These are phyloP conservation scores for Endocarpon pusillum DNA, from an alignment of 495 filamentous ascomycete genomes.

Conservation along the genomic window DNA sequence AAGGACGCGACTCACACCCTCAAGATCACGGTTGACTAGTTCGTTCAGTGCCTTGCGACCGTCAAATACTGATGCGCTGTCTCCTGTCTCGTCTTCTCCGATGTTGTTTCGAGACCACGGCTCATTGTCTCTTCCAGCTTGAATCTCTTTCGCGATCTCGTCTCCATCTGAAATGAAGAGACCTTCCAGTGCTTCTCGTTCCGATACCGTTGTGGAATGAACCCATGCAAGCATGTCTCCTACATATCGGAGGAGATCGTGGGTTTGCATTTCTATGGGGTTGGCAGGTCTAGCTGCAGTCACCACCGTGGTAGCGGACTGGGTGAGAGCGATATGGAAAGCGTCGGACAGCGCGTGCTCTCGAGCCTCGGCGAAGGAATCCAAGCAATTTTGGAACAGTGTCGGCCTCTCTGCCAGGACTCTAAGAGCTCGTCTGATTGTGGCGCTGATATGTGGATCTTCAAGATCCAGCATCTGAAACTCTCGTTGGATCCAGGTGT, in stretches of 20 bases:
- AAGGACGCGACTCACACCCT: conserved; percentile 57
- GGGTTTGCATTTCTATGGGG: conserved; percentile 84
- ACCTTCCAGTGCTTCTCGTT: conserved; percentile 80
- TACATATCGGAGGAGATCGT: conserved; percentile 82
- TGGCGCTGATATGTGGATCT: conserved; percentile 77
- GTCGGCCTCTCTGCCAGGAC: conserved; percentile 80
- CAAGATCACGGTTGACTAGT: conserved; percentile 72
- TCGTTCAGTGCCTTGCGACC: conserved; percentile 70
- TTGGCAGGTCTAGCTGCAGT: conserved; percentile 41
- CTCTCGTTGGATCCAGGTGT: conserved; percentile 84
- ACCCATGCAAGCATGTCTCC: conserved; percentile 98
- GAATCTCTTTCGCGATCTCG: conserved; percentile 70
- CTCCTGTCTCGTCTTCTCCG: conserved; percentile 36
- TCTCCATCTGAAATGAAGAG: conserved; percentile 87
- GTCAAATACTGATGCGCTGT: conserved; percentile 48
- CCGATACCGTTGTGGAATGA: conserved; percentile 83
- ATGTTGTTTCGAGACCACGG: conserved; percentile 54
- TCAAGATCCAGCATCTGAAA: conserved; percentile 87
- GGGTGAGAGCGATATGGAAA: conserved; percentile 77
- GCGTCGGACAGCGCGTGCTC: conserved; percentile 77
- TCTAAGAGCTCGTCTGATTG: conserved; percentile 69
- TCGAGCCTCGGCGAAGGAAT: conserved; percentile 82
- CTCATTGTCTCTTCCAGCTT: conserved; percentile 72
- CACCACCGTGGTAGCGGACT: conserved; percentile 60
- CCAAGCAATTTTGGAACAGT: conserved; percentile 83